phyloP scores from a whole-genome alignment of 495 filamentous ascomycete species.

The Jackrogersella multiformis region DNA sequence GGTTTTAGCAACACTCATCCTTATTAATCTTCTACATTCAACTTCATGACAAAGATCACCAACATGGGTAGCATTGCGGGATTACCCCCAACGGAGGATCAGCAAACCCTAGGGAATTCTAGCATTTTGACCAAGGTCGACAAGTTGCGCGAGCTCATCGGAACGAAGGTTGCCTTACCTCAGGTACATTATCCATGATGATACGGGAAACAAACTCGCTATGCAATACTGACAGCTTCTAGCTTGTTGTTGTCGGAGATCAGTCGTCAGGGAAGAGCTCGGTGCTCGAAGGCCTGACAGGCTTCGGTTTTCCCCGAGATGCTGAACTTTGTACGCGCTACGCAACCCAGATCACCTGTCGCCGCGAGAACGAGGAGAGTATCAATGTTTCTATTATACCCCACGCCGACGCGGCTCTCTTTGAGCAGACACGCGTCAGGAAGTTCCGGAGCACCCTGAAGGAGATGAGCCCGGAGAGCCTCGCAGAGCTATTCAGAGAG shows the following conservation, averaged over 20 bases:
- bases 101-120: conserved; percentile 31
- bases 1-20: not conserved
- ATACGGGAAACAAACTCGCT: not conserved
- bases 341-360: conserved; percentile 67
- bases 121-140: conserved; percentile 50
- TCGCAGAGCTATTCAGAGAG: conserved; percentile 44
- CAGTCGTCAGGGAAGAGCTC: conserved; percentile 66
- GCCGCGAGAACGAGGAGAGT: conserved; percentile 47
- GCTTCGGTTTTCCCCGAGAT: conserved; percentile 61
- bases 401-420: conserved; percentile 32
- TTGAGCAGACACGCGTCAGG: conserved; percentile 30
- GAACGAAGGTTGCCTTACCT: conserved; percentile 50
- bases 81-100: not conserved
- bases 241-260: conserved; percentile 60
- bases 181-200: conserved; percentile 33
- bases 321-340: conserved; percentile 66
- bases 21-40: not conserved
- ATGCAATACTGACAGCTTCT: not conserved
- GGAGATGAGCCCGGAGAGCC: conserved; percentile 33
- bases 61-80: conserved; percentile 20
- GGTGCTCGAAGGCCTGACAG: conserved; percentile 61
- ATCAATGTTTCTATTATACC: conserved; percentile 60
- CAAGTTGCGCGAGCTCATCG: conserved; percentile 53
- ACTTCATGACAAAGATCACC: conserved; percentile 3
- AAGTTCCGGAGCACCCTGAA: conserved; percentile 34